phyloP scores from a whole-genome alignment of 345 rosid genomes.

The Physaria fendleri region DNA sequence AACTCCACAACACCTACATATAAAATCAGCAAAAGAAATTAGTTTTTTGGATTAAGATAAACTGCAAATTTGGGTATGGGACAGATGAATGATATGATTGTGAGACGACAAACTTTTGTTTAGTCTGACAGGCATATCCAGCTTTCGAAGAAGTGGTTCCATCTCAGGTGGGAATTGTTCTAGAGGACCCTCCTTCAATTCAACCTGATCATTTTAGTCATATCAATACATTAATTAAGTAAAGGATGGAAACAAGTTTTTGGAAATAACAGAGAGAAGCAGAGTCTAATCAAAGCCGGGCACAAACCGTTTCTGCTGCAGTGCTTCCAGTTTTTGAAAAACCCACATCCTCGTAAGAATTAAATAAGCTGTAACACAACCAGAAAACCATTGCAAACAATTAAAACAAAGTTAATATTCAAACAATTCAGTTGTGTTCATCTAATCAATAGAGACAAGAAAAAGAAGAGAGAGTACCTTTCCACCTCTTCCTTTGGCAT shows the following conservation, averaged over 20 bases:
- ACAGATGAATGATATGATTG: background rate
- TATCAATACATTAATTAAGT: background rate
- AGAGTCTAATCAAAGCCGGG: background rate
- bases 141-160: constrained; percentile 95
- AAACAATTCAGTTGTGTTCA: background rate
- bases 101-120: constrained; percentile 54
- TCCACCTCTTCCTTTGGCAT: constrained; percentile 79
- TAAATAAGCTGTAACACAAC: constrained; percentile 52
- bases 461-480: constrained; percentile 40
- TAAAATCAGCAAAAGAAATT: background rate
- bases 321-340: constrained; percentile 82
- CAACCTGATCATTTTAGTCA: constrained; percentile 47
- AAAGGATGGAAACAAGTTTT: background rate
- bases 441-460: background rate
- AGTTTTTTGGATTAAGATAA: background rate
- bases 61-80: background rate
- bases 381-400: background rate
- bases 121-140: constrained; percentile 92
- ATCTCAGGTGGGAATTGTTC: constrained; percentile 94
- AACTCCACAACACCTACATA: constrained; percentile 83
- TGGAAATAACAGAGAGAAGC: background rate
- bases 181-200: constrained; percentile 75
- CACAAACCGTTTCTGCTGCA: constrained; percentile 63
- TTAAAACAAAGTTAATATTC: background rate
- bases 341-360: constrained; percentile 69